Evolutionary conservation across 2,329 filamentous ascomycete species (phyloP).

Genomic region (Arthrocladium fulminans): DNA sequence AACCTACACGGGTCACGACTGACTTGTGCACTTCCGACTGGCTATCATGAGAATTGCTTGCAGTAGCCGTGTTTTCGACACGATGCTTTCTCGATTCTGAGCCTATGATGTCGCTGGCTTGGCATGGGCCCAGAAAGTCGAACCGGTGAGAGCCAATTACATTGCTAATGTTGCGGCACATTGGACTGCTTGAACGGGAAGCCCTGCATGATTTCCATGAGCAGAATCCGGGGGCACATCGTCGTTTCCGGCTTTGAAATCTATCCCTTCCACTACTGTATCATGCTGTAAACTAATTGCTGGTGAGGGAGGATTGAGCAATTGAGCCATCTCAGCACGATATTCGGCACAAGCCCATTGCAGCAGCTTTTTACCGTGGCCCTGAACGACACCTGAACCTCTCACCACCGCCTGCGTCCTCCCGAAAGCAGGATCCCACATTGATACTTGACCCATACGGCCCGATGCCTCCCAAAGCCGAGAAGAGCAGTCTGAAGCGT

Average conservation of each 20-base stretch:
- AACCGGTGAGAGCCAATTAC: neutral
- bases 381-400: too few species aligned
- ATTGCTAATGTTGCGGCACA: neutral
- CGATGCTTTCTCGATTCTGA: neutral
- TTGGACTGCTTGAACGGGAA: too few species aligned
- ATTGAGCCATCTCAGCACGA: too few species aligned
- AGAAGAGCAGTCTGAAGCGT: slow-evolving; percentile 82
- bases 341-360: too few species aligned
- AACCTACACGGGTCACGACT: slow-evolving; percentile 5
- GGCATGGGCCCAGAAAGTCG: neutral
- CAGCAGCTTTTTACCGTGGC: too few species aligned
- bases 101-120: slow-evolving; percentile 8
- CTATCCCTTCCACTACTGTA: neutral
- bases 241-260: neutral
- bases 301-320: too few species aligned
- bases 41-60: neutral
- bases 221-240: neutral
- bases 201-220: neutral
- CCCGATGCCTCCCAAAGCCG: slow-evolving; percentile 42
- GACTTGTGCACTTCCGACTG: neutral
- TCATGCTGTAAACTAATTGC: neutral
- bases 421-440: neutral
- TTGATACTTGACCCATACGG: neutral
- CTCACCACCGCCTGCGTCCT: neutral
- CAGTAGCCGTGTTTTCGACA: neutral